Conservation (phyloP, 176 grass and related monocot species). For the Oryza glaberrima region DNA sequence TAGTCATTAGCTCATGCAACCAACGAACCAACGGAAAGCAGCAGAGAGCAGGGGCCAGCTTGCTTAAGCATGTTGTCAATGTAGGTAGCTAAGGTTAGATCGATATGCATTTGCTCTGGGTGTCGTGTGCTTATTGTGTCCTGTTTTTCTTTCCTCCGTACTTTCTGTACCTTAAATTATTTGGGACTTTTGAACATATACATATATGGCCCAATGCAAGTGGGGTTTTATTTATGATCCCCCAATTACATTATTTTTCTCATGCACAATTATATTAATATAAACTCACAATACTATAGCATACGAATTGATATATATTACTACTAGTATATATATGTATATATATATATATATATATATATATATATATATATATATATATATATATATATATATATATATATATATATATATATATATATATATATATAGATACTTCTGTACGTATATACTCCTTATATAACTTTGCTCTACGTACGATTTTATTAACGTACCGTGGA, state of each 20-base stretch:
- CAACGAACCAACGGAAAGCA: not conserved
- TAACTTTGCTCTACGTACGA: too few species aligned
- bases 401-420: too few species aligned
- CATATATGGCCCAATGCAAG: not conserved
- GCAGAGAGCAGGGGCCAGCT: not conserved
- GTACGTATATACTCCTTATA: too few species aligned
- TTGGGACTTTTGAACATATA: not conserved
- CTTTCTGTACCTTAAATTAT: not conserved
- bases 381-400: too few species aligned
- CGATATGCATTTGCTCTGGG: not conserved
- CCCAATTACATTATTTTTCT: not conserved
- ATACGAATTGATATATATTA: too few species aligned
- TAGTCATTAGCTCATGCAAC: not conserved
- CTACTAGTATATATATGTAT: too few species aligned
- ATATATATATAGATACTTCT: too few species aligned
- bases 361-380: too few species aligned
- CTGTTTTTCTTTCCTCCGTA: not conserved
- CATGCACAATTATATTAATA: too few species aligned
- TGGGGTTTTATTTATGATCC: not conserved
- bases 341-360: too few species aligned
- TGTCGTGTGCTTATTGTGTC: not conserved
- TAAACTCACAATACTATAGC: too few species aligned
- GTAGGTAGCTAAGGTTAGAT: not conserved
- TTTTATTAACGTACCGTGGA: not conserved
- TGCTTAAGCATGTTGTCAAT: slow-evolving; percentile 5